Base-by-base conservation (phyloP, 2,329 filamentous ascomycete species). In the Exophiala oligosperma region DNA sequence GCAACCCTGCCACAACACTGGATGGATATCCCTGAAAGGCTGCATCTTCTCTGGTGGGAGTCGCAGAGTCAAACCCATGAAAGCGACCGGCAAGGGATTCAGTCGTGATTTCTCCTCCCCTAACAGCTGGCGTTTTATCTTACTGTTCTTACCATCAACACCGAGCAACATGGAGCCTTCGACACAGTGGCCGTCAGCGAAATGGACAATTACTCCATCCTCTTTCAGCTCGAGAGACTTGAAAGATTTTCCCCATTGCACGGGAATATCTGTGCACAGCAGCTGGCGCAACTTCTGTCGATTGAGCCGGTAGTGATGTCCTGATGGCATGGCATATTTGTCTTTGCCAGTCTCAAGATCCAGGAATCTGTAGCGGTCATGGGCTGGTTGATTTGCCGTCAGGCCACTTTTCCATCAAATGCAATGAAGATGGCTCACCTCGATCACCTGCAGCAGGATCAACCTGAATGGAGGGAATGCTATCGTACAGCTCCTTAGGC, bases 271-370 rank as follows among this genome's bases (percentile, higher is more conserved):
- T 26, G 69, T 50, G 6, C 51, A 56, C 17, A 70, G 59, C 11
- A 71, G 52, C 7, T 28, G 49, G n/a, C 70, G 63, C 41, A 72
- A 61, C 47, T 69, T 67, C n/a, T 64, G 58, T 4, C 70, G 63
- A 28, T 69, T 66, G 5, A 72, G 60, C 3, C 71, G 66, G 43
- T 67, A 68, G 21, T 66, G 54, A 2, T 59, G 46, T 51, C 57
- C 66, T 0, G 70, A 69, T 1, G 70, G 70, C 23, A 71, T 68
- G n/a, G 66, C 64, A 52, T 57, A 71, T 29, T 65, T 70, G 1
- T 67, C 62, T 14, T 69, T 64, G 3, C 68, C 68, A 0, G 64
- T 71, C 8, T 66, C 61, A 1, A 70, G 63, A 41, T 71, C 64
- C 32, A 71, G 60, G 48, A 71, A 71, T 23, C 64, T 54, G 47